These are phyloP conservation scores for Kwoniella shandongensis DNA, from an alignment of 768 basidiomycete genomes.

Conservation along the genomic window DNA sequence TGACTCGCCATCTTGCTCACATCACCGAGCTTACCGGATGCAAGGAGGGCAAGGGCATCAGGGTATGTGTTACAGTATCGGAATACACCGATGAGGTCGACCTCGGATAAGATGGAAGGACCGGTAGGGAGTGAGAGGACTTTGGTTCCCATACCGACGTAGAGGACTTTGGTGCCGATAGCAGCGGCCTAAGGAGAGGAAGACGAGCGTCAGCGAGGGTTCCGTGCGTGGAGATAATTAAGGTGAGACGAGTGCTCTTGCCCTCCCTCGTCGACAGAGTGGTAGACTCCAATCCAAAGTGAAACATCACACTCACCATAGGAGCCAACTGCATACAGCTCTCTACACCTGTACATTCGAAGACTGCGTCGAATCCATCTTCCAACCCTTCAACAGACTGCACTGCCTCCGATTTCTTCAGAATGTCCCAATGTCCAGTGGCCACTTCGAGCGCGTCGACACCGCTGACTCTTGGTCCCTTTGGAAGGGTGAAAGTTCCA, in stretches of 20 bases:
- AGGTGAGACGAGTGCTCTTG: too few relatives aligned
- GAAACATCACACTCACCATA: conserved; percentile 66
- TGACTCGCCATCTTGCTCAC: conserved; percentile 68
- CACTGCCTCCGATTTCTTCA: conserved; percentile 61
- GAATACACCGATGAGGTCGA: conserved; percentile 89
- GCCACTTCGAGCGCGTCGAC: conserved; percentile 46
- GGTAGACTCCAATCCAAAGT: too few relatives aligned
- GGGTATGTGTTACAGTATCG: conserved; percentile 71
- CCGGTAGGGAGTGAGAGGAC: conserved; percentile 80
- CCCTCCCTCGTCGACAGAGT: too few relatives aligned
- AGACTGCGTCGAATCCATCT: conserved; percentile 87
- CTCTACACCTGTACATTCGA: conserved; percentile 94
- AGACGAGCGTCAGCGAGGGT: conserved; percentile 18
- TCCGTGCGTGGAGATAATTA: background rate
- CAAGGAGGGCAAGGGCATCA: conserved; percentile 76
- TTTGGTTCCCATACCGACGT: conserved; percentile 92
- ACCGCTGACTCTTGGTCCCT: conserved; percentile 49
- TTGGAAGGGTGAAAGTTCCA: conserved; percentile 67
- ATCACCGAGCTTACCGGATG: conserved; percentile 65
- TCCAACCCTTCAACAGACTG: conserved; percentile 56
- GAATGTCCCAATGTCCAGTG: conserved; percentile 44
- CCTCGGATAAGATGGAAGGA: conserved; percentile 78
- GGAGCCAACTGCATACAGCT: conserved; percentile 86
- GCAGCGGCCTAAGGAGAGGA: conserved; percentile 64
- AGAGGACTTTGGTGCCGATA: conserved; percentile 84